A percentile compares a stretch with the other conserved stretches of the same genome.
Conservation (phyloP, 352 stramenopile genomes). For the Phytopythium cucurbitacearum region DNA sequence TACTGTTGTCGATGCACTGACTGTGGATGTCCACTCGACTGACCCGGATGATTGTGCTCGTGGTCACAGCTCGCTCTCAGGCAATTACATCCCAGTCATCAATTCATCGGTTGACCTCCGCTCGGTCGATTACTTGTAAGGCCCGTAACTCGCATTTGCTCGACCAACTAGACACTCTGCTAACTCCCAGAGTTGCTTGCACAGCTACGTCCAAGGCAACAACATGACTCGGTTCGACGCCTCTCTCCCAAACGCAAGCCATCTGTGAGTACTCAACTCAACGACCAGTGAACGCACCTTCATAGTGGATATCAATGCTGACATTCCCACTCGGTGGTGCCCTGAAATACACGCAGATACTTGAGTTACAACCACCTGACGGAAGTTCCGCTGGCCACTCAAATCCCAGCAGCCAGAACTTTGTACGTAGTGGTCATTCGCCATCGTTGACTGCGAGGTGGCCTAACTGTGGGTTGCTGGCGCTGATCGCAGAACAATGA, state of each 20-base stretch:
- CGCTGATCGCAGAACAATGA: too few species aligned
- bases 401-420: too few species aligned
- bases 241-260: background rate
- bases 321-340: background rate
- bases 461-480: too few species aligned
- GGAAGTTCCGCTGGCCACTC: background rate
- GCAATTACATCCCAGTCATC: background rate
- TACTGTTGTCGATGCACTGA: background rate
- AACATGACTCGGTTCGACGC: background rate
- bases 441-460: too few species aligned
- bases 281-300: background rate
- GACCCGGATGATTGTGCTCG: background rate
- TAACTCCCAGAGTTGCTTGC: background rate
- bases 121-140: slow-evolving; percentile 12
- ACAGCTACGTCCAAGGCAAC: slow-evolving; percentile 1
- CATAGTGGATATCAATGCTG: background rate
- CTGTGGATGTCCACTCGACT: background rate
- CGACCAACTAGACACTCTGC: background rate
- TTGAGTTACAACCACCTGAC: background rate
- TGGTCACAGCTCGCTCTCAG: background rate
- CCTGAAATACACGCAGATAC: background rate
- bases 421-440: too few species aligned
- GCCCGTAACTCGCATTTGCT: background rate
- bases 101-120: background rate
- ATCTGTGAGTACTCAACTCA: background rate